phyloP scores from a whole-genome alignment of 169 alveolate genomes.

The Plasmodium yoelii region DNA sequence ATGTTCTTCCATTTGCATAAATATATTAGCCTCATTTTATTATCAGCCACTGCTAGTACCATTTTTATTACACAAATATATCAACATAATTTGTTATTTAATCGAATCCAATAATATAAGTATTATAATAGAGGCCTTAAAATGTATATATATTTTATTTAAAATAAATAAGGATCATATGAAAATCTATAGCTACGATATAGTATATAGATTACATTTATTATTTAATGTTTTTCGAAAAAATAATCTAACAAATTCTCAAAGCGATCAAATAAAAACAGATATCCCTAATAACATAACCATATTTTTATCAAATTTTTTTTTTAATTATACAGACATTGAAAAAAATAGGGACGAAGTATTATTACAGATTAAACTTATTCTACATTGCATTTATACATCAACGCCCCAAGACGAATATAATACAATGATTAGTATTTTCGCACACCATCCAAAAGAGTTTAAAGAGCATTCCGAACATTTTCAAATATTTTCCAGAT shows the following conservation, averaged over 20 bases:
- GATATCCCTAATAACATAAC: constrained; percentile 23
- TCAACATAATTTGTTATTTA: constrained; percentile 27
- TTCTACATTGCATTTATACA: constrained; percentile 23
- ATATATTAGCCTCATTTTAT: constrained; percentile 31
- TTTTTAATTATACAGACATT: constrained; percentile 25
- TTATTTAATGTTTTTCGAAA: constrained; percentile 38
- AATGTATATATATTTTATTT: constrained; percentile 32
- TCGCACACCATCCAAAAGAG: constrained; percentile 38
- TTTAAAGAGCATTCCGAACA: constrained; percentile 33
- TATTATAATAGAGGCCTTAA: constrained; percentile 43
- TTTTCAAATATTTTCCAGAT: constrained; percentile 35
- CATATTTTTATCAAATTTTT: constrained; percentile 32
- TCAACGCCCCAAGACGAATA: constrained; percentile 11
- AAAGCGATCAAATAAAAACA: background rate
- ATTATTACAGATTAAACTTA: constrained; percentile 42
- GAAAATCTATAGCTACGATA: constrained; percentile 42
- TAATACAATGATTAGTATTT: constrained; percentile 22
- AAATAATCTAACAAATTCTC: background rate
- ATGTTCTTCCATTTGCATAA: constrained; percentile 37
- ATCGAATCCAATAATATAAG: constrained; percentile 38
- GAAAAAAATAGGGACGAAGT: constrained; percentile 27
- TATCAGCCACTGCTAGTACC: constrained; percentile 49
- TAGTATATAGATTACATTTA: constrained; percentile 59
- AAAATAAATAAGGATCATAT: constrained; percentile 35
- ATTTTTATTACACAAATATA: constrained; percentile 42